Conservation (phyloP, 1,139 yeast genomes). For the Taphrina populina region DNA sequence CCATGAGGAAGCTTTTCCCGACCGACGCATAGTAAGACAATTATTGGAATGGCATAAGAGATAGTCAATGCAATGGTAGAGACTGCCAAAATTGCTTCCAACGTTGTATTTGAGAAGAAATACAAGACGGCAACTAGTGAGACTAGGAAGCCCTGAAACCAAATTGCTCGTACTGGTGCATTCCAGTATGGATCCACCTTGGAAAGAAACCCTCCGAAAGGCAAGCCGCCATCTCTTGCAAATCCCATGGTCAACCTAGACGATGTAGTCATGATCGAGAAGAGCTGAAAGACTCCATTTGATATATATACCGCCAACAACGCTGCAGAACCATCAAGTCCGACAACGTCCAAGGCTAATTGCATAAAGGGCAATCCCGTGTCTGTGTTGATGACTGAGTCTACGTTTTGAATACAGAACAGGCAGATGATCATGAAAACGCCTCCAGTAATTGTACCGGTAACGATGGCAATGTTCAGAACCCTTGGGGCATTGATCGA, state of each 20-base stretch:
- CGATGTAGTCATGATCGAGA: conserved; percentile 73
- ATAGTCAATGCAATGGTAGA: conserved; percentile 74
- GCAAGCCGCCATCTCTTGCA: conserved; percentile 82
- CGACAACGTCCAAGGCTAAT: conserved; percentile 63
- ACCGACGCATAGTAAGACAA: conserved; percentile 61
- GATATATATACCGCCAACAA: conserved; percentile 67
- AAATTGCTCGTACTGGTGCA: conserved; percentile 77
- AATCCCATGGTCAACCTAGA: conserved; percentile 78
- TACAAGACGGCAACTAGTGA: conserved; percentile 5
- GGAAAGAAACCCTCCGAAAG: conserved; percentile 62
- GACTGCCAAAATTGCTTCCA: conserved; percentile 81
- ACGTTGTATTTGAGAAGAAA: conserved; percentile 64
- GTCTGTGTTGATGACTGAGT: conserved; percentile 17
- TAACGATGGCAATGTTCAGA: conserved; percentile 61
- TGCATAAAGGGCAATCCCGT: conserved; percentile 46
- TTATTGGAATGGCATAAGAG: conserved; percentile 74
- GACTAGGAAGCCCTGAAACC: conserved; percentile 52
- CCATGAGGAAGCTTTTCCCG: conserved; percentile 64
- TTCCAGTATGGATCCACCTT: conserved; percentile 60
- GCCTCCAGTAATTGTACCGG: conserved; percentile 53
- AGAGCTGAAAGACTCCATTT: conserved; percentile 71
- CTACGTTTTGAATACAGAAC: conserved; percentile 61
- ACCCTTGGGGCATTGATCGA: conserved; percentile 69
- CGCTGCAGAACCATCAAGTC: conserved; percentile 59
- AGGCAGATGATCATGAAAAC: conserved; percentile 61